Conservation (phyloP, 768 basidiomycete genomes). For the Lactarius akahatsu region DNA sequence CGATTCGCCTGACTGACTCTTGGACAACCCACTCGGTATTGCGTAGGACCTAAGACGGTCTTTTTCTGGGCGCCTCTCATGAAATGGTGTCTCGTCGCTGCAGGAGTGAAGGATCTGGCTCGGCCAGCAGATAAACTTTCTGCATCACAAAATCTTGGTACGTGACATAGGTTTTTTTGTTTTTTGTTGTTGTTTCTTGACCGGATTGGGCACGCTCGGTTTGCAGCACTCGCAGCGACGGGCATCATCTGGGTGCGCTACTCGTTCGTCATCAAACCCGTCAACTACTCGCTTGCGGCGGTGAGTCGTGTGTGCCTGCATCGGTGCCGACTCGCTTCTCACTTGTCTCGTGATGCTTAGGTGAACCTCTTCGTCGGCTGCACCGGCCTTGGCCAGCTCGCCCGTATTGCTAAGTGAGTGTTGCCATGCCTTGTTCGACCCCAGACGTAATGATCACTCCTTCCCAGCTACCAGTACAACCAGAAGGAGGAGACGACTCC, state of each 20-base stretch:
- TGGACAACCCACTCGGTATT: not conserved
- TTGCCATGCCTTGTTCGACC: not conserved
- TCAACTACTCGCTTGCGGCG: constrained; percentile 93
- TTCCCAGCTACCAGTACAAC: constrained; percentile 15
- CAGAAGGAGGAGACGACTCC: constrained; percentile 7
- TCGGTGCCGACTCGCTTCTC: constrained; percentile 18
- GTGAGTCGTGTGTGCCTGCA: constrained; percentile 41
- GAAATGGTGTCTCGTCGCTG: constrained; percentile 89
- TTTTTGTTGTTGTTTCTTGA: not conserved
- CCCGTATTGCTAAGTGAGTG: constrained; percentile 61
- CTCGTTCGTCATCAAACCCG: constrained; percentile 89
- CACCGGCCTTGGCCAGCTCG: constrained; percentile 63
- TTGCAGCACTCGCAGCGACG: constrained; percentile 81
- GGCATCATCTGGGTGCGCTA: constrained; percentile 99
- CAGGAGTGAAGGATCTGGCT: constrained; percentile 78
- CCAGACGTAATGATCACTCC: not conserved
- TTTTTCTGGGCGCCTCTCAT: constrained; percentile 98
- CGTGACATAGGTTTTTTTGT: constrained; percentile 34
- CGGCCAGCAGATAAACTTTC: constrained; percentile 95
- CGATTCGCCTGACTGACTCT: constrained; percentile 19
- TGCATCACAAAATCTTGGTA: constrained; percentile 89
- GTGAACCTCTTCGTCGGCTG: constrained; percentile 75
- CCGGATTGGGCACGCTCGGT: not conserved
- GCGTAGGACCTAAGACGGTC: constrained; percentile 81
- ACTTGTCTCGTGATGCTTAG: constrained; percentile 33